Evolutionary conservation across 2,329 filamentous ascomycete species (phyloP), one percentile per base, ranked within the genome.

Genomic region (Colletotrichum endophyticum): DNA sequence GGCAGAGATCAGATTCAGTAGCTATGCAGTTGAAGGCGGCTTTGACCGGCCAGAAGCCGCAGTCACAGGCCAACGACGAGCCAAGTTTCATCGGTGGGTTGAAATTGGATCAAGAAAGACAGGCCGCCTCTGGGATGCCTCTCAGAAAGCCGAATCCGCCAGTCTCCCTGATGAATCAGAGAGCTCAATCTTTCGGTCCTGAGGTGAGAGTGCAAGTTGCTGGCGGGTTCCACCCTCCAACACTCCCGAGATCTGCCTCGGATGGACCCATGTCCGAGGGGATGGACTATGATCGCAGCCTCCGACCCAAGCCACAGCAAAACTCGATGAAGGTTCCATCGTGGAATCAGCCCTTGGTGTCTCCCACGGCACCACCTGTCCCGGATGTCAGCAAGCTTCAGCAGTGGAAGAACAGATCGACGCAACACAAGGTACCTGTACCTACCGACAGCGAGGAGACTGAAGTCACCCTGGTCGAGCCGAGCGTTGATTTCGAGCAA

Each of bases 31-130:
- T 78, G 9, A 73, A 73, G 32, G 77, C 77, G 7, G 77, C 69
- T 12, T 56, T 78, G 32, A 77, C 75, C 8, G 77, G 77, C n/a
- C 22, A 71, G 11, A 81, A 66, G 77, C 72, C 25, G 76, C 79
- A 30, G 9, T 25, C 27, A 16, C 70, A 59, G 5, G 16, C 9
- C 44, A 59, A 32, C 11, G 78, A 77, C n/a, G 79, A 84, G 8
- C 81, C 80, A 3, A 83, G 82, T 15, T 88, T 88, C 77, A 83
- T 88, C 28, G 85, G 86, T 2, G 85, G 84, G 25, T 83, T 84
- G 70, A 87, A 87, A 72, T 81, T 87, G 19, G 86, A 87, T 63
- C 81, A 85, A 63, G 82, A 87, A 72, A 83, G 83, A 62, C 81
- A 86, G 9, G 81, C 81, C 2, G 83, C 83, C 22, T 32, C 66